These are phyloP conservation scores for Diaporthe citriasiana DNA, from an alignment of 2,329 filamentous ascomycete genomes.

Conservation along the genomic window DNA sequence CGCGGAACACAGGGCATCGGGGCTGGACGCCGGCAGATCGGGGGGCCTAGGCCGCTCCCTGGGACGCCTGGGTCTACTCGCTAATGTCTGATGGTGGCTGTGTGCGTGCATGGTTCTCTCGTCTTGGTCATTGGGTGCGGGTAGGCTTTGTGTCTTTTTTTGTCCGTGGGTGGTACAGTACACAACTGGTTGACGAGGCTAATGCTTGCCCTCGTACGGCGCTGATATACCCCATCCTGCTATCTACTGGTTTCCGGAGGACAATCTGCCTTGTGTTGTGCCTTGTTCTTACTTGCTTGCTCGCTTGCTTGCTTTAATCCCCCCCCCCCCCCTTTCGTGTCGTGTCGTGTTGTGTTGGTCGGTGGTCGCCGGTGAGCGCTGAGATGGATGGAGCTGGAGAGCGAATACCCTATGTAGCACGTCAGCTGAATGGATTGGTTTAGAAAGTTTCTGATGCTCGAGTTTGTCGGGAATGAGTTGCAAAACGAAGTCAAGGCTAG, in stretches of 20 bases:
- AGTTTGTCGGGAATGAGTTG: neutral
- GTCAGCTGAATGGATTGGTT: slow-evolving; percentile 3
- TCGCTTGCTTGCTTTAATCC: slow-evolving; percentile 26
- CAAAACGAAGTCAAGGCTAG: neutral
- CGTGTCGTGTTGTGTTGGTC: neutral
- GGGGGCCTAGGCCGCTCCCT: slow-evolving; percentile 80
- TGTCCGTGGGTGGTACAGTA: neutral
- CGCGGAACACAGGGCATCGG: slow-evolving; percentile 75
- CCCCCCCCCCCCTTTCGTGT: neutral
- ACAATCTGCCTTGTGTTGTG: slow-evolving; percentile 24
- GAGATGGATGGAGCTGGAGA: slow-evolving; percentile 18
- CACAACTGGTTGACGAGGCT: neutral
- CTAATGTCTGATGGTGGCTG: neutral
- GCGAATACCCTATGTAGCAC: slow-evolving; percentile 28
- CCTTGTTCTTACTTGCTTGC: slow-evolving; percentile 15
- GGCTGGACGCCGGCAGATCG: slow-evolving; percentile 80
- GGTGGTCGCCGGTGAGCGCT: neutral
- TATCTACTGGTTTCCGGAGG: slow-evolving; percentile 28
- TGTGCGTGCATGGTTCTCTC: neutral
- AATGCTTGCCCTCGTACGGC: slow-evolving; percentile 15
- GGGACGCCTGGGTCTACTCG: slow-evolving; percentile 46
- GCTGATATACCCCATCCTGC: slow-evolving; percentile 33
- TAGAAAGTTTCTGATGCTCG: rapidly evolving
- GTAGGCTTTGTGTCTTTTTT: neutral
- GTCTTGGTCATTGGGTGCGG: neutral